Evolutionary conservation across 1,284 basidiomycete genomes (phyloP).

Genomic region (Trichosporon asahii): DNA sequence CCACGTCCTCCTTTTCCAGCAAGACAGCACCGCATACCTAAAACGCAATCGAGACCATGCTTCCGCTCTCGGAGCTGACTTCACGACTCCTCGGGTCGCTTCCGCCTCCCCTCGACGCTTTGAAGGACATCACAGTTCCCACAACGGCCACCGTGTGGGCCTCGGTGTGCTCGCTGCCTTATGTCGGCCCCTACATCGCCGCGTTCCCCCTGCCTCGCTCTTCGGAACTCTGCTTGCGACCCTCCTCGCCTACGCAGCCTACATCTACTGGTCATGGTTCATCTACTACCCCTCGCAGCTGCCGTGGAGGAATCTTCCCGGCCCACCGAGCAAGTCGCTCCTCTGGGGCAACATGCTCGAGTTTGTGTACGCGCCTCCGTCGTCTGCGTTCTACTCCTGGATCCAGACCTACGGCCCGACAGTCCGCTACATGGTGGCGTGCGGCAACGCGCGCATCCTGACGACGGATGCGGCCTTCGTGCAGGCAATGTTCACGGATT

Average conservation of each 20-base stretch:
- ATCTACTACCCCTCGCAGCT: not conserved
- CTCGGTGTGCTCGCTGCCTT: not conserved
- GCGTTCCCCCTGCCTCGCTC: not conserved
- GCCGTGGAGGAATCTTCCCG: constrained; percentile 16
- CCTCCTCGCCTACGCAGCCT: not conserved
- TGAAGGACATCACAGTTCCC: too few relatives aligned
- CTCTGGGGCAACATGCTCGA: constrained; percentile 26
- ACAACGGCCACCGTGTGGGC: not conserved
- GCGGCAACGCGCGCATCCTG: constrained; percentile 53
- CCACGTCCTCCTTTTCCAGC: not conserved
- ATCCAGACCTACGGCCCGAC: constrained; percentile 28
- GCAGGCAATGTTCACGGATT: constrained; percentile 60
- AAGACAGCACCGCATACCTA: not conserved
- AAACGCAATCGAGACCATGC: not conserved
- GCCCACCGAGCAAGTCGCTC: constrained; percentile 20
- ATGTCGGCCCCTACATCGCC: not conserved
- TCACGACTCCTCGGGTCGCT: not conserved
- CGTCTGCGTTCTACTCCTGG: constrained; percentile 27
- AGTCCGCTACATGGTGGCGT: constrained; percentile 23
- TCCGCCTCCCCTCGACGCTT: not conserved
- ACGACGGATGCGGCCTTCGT: constrained; percentile 62
- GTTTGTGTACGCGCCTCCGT: constrained; percentile 24
- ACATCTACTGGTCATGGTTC: not conserved
- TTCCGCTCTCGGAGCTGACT: not conserved
- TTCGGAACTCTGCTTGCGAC: not conserved